Conservation (phyloP, 2,329 filamentous ascomycete genomes). For the Fusarium sambucinum region DNA sequence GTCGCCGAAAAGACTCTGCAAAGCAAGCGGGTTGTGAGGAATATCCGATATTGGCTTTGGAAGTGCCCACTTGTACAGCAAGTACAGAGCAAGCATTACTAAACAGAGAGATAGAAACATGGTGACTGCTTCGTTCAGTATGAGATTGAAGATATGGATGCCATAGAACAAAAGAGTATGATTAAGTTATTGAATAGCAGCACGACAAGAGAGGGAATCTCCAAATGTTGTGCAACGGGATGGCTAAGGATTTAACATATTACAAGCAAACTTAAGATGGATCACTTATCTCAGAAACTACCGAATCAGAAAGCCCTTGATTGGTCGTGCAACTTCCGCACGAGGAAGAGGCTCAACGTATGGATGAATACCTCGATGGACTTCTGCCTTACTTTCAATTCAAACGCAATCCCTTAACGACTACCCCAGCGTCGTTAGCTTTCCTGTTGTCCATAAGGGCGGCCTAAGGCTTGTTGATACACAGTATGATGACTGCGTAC, state of each 20-base stretch:
- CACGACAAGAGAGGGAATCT: background rate
- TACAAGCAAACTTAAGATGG: background rate
- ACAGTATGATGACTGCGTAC: background rate
- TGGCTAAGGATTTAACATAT: background rate
- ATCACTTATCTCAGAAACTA: too few species aligned
- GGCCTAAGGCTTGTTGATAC: background rate
- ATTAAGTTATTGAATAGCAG: fast-evolving
- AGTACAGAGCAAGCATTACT: fast-evolving
- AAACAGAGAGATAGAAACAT: background rate
- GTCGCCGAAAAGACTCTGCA: background rate
- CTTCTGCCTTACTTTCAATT: background rate
- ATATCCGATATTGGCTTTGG: background rate
- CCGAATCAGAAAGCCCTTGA: background rate
- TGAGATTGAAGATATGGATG: fast-evolving
- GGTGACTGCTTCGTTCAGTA: background rate
- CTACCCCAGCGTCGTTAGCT: background rate
- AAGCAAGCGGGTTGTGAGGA: background rate
- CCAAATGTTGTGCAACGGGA: fast-evolving
- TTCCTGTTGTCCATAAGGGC: background rate
- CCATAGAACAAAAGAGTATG: fast-evolving
- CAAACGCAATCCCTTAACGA: background rate
- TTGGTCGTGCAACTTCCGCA: fast-evolving
- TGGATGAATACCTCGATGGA: too few species aligned
- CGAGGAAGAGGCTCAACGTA: fast-evolving
- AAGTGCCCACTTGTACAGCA: background rate